These are phyloP conservation scores for Ulvella scutata DNA, from an alignment of 139 green algal genomes.

Conservation along the genomic window DNA sequence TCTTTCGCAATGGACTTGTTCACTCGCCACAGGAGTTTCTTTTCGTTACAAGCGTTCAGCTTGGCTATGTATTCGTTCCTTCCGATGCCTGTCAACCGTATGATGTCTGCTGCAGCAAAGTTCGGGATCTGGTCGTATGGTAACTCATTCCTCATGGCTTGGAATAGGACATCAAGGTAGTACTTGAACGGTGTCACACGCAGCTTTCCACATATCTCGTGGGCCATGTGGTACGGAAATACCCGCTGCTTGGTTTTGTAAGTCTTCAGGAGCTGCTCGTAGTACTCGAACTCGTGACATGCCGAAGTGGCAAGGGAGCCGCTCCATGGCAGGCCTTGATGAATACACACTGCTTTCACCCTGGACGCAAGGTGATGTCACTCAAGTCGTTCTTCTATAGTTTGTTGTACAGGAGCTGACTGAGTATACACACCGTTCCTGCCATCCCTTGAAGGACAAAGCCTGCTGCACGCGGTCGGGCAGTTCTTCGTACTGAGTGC, in stretches of 20 bases:
- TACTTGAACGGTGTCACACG: constrained; percentile 76
- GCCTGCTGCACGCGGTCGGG: not conserved
- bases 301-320: constrained; percentile 36
- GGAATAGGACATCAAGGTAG: constrained; percentile 66
- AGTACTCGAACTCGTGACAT: constrained; percentile 73
- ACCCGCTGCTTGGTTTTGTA: constrained; percentile 56
- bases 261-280: constrained; percentile 61
- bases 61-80: constrained; percentile 90
- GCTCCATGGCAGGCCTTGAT: constrained; percentile 48
- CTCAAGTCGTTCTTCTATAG: no score
- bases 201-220: constrained; percentile 69
- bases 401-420: not conserved
- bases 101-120: constrained; percentile 80
- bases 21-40: constrained; percentile 73
- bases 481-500: not conserved
- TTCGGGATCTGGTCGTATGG: constrained; percentile 87
- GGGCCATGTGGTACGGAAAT: constrained; percentile 82
- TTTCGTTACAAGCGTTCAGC: constrained; percentile 74
- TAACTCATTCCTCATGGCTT: constrained; percentile 60
- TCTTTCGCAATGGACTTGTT: constrained; percentile 67
- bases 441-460: not conserved
- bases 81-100: constrained; percentile 66
- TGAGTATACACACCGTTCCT: not conserved
- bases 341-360: constrained; percentile 69
- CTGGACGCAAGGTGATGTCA: constrained; percentile 22